Conservation (phyloP, 2,329 filamentous ascomycete genomes). For the Polychaeton citri region DNA sequence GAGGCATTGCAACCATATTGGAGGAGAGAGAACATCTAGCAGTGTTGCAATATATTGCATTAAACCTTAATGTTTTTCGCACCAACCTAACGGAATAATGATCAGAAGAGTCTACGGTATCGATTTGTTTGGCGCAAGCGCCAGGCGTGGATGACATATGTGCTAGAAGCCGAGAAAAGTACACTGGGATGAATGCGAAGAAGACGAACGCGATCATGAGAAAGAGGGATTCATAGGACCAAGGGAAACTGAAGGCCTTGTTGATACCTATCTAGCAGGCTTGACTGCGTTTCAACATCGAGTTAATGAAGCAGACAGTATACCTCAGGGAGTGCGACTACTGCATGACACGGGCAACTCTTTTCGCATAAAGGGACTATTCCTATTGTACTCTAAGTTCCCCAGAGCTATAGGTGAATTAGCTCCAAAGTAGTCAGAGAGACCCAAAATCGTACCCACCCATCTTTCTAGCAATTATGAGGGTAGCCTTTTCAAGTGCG, state of each 20-base stretch:
- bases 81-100: not conserved
- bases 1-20: not conserved
- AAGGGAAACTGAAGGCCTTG: not conserved
- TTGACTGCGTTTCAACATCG: not conserved
- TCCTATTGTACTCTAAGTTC: no score
- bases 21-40: not conserved
- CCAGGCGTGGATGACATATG: not conserved
- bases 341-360: no score
- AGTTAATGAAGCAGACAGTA: not conserved
- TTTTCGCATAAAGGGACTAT: no score
- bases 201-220: not conserved
- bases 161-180: not conserved
- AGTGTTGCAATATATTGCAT: not conserved
- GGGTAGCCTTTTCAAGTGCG: not conserved
- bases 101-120: not conserved
- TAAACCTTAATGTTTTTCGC: not conserved
- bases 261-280: not conserved
- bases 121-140: not conserved
- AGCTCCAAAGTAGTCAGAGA: not conserved
- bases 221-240: not conserved
- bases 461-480: not conserved
- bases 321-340: not conserved
- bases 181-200: not conserved
- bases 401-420: not conserved
- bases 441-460: not conserved